Base-by-base conservation (phyloP, 2,329 filamentous ascomycete species). In the Claviceps humidiphila region DNA sequence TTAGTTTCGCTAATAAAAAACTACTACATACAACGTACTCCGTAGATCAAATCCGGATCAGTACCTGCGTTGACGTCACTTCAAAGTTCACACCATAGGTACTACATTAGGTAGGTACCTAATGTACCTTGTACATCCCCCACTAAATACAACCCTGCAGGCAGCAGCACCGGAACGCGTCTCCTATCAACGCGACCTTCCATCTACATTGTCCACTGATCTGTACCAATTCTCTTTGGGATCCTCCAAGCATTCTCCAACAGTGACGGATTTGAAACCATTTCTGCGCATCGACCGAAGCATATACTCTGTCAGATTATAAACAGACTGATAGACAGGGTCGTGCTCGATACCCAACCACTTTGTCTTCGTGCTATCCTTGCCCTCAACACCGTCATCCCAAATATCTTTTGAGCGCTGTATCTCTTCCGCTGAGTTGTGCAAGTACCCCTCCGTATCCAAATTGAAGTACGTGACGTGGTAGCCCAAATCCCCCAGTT, bases 381-480 rank as follows among this genome's bases (percentile, higher is more conserved):
- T 38, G 1, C 59, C 62, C 56, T 73, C 75, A 40, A 70, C 66
- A 16, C 61, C 60, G 1, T 56, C 55, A 43, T 68, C 66, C 61
- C 64, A 71, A 26, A 64, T 67, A 4, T 61, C 59, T 56, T 77
- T 71, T 52, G 70, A 74, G 8, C 67, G 59, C 52, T 68, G 64
- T 57, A 81, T 78, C 53, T 68, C 68, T 39, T 72, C 65, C 5
- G 75, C 68, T 16, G 65, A 66, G 51, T 74, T 68, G 58, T 81
- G 74, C 51, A 78, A 66, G 60, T 80, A 82, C 52, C 81, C 79
- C 52, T 78, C 72, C 3, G 79, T 82, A 59, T 83, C 79, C 45
- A 82, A 66, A 60, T 80, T 75, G 58, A 80, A 81, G 65, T 80
- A 80, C 30, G 73, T 71, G 59, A 81, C 60, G 59, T 81, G 76